Evolutionary conservation across 192 early-diverging fungal species (phyloP), one percentile per base, ranked within the genome.

Genomic region (Entophlyctis luteolus): DNA sequence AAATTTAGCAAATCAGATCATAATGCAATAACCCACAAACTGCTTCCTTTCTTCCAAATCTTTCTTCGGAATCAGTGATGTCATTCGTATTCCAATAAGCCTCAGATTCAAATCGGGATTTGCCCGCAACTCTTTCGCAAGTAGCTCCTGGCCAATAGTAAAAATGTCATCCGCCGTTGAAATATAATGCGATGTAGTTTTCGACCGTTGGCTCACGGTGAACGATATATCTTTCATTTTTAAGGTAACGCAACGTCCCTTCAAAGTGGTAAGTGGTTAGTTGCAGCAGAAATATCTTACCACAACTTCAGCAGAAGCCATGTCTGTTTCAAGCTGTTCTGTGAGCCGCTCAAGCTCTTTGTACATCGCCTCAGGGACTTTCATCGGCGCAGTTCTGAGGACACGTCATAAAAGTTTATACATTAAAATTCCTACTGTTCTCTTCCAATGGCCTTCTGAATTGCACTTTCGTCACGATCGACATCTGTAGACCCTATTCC

Each of bases 141-240:
- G 34, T 8, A 63, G 27, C 47, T 67, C 59, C 46, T 62, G 53
- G 6, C 47, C 69, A 48, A 62, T 36, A 4, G 62, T 37, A 45
- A 62, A 66, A 48, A 71, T 55, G 18, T 71, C 62, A 18, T 71
- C 69, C 18, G 60, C 59, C n/a, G 16, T 62, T 8, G 34, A 62
- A 55, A 71, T 55, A 29, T 31, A 59, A 6, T 22, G 5, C 23
- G 23, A 18, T 2, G 59, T 4, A 8, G 71, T 72, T 50, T 79
- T 84, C 18, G 79, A 58, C 25, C 81, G 65, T n/a, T 75, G 69
- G 22, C 54, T 35, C 20, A 72, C 2, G 32, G 69, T 77, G 60
- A 80, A 85, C 8, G 72, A 52, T 34, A 68, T 45, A 46, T 68
- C 39, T 39, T 84, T 85, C 5, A 85, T 45, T 57, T 79, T 85